Base-by-base conservation (phyloP, 2,329 filamentous ascomycete genomes). In the Xylaria hypoxylon region DNA sequence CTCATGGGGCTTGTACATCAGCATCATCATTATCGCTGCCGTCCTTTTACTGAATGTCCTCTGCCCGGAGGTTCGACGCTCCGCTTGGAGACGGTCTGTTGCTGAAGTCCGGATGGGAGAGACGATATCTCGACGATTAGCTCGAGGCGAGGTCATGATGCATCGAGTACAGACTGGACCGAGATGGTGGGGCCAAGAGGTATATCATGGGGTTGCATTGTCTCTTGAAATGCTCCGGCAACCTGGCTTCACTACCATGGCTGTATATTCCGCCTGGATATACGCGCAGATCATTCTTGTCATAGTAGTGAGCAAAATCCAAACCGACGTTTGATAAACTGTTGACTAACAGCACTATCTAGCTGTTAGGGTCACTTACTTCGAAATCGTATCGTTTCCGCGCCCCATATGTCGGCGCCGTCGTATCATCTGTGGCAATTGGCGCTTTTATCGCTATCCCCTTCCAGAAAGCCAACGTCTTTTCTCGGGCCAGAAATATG, bases 261-360 rank as follows among this genome's bases (percentile, higher is more conserved):
- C 90, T 1, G 67, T 92, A n/a, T 94, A 94, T 77, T 82, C 89
- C 15, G 89, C 86, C 6, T 94, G 92, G 92, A 91, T 93, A 51
- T 93, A 94, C 76, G 90, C 90, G 2, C 90, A 94, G 73, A 84
- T 93, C 2, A 90, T 92, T 5, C 81, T 94, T 61, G 83, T 93
- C 64, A 91, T 94, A 66, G 82, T 92, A 64, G 76, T 78, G 67
- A 74, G 76, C 56, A 6, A 11, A 52, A 38, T 15, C 2, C 40
- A 45, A 26, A 6, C 22, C 13, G 5, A 26, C n/a, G n/a, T 15
- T 22, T 55, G 13, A 31, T 50, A 40, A 13, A 52, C 67, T 28
- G 70, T 55, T 6, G 5, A 19, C 51, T 63, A 66, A 68, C 13
- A 38, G 4, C 17, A 57, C 31, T 45, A 78, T 52, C 31, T 45